Conservation (phyloP, 1,139 yeast species). For the Zygosaccharomyces sapae region DNA sequence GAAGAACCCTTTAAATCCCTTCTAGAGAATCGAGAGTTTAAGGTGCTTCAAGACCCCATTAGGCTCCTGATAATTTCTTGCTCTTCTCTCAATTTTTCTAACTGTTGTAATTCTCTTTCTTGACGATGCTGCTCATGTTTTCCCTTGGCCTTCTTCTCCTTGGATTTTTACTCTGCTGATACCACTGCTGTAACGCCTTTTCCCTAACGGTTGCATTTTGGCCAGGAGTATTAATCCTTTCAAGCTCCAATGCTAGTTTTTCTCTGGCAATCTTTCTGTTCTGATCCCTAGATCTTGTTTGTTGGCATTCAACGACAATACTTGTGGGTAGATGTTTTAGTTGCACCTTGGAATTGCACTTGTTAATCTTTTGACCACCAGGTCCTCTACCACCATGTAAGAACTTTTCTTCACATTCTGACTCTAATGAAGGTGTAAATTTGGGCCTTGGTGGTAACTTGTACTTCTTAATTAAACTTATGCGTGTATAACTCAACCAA, state of each 20-base stretch:
- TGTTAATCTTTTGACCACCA: conserved; percentile 93
- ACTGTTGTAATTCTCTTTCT: conserved; percentile 26
- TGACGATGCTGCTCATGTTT: conserved; percentile 49
- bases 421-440: conserved; percentile 47
- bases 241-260: conserved; percentile 66
- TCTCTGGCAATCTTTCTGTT: conserved; percentile 82
- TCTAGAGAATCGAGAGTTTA: background rate
- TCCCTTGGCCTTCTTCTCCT: conserved; percentile 49
- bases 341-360: conserved; percentile 88
- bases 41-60: conserved; percentile 5
- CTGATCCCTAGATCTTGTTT: conserved; percentile 80
- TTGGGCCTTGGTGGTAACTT: conserved; percentile 81
- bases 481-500: conserved; percentile 8
- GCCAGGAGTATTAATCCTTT: conserved; percentile 51
- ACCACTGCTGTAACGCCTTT: conserved; percentile 48
- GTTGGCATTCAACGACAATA: conserved; percentile 79
- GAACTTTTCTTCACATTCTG: conserved; percentile 70
- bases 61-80: conserved; percentile 15
- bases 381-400: conserved; percentile 91
- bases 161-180: conserved; percentile 51
- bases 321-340: conserved; percentile 85
- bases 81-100: conserved; percentile 20
- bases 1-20: background rate
- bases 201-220: conserved; percentile 54
- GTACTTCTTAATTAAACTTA: conserved; percentile 30